Conservation (phyloP, 2,329 filamentous ascomycete species). For the Fusarium tjaetaba region DNA sequence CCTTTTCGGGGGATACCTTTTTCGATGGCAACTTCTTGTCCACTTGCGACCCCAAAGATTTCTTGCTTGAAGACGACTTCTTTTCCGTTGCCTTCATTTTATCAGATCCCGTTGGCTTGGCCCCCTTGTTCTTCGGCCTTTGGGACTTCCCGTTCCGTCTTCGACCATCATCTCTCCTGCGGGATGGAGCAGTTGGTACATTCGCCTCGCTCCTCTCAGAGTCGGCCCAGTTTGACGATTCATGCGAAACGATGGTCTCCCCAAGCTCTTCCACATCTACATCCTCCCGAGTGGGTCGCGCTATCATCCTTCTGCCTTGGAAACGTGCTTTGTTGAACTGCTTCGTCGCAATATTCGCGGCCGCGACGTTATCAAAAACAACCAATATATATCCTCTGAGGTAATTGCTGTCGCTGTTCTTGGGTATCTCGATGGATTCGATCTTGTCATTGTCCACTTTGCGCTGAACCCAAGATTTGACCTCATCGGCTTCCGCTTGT, state of each 20-base stretch:
- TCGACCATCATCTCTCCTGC: background rate
- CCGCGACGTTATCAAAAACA: conserved; percentile 32
- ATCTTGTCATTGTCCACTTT: conserved; percentile 40
- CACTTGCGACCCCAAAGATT: background rate
- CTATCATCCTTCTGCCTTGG: conserved; percentile 38
- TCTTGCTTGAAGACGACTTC: conserved; percentile 20
- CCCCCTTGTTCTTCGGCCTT: conserved; percentile 27
- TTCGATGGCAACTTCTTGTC: conserved; percentile 26
- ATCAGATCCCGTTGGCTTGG: conserved; percentile 6
- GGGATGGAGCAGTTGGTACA: conserved; percentile 15
- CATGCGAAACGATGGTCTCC: conserved; percentile 1
- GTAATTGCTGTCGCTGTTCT: conserved; percentile 31
- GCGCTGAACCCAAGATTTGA: conserved; percentile 43
- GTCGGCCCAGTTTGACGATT: background rate
- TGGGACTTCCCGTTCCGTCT: conserved; percentile 15
- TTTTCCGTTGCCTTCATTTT: conserved; percentile 23
- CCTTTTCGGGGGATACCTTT: conserved; percentile 8
- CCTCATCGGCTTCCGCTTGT: conserved; percentile 33
- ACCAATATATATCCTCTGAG: conserved; percentile 44
- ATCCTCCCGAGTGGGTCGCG: conserved; percentile 36
- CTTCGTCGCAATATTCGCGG: conserved; percentile 39
- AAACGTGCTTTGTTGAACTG: conserved; percentile 43
- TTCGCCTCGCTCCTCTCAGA: background rate
- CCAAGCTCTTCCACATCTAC: conserved; percentile 10
- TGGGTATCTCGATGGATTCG: conserved; percentile 41